Percentiles rank a stretch among this genome's conserved stretches.
Conservation (phyloP, 2,329 filamentous ascomycete species). For the Phialocephala sp. region DNA sequence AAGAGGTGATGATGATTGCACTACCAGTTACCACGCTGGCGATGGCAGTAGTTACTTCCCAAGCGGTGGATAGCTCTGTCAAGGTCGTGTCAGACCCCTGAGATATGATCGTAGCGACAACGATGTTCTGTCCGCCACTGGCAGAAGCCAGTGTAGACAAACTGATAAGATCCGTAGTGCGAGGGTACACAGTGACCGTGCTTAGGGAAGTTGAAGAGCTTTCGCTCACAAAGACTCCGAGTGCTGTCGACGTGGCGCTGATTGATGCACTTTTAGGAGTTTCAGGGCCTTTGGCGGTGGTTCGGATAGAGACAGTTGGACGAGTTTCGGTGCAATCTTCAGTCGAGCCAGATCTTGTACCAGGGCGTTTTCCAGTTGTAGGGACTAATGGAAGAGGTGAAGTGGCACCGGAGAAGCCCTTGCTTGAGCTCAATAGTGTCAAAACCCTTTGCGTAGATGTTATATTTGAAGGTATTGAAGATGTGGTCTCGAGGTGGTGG, state of each 20-base stretch:
- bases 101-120: not conserved
- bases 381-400: not conserved
- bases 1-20: too few species aligned
- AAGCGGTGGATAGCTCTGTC: not conserved
- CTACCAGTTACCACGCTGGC: too few species aligned
- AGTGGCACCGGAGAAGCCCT: not conserved
- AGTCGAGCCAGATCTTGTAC: not conserved
- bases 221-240: not conserved
- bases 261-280: not conserved
- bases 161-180: not conserved
- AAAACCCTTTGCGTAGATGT: not conserved
- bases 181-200: not conserved
- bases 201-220: not conserved
- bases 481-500: not conserved
- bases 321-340: not conserved
- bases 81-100: not conserved
- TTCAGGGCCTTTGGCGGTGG: not conserved
- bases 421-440: not conserved
- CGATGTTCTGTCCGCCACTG: not conserved
- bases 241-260: not conserved
- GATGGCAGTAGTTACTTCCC: not conserved
- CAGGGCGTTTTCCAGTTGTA: not conserved
- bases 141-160: not conserved
- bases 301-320: not conserved
- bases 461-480: not conserved